Evolutionary conservation across 2,329 filamentous ascomycete species (phyloP), one percentile per base, ranked within the genome.

Genomic region (Paraphaeosphaeria minitans): DNA sequence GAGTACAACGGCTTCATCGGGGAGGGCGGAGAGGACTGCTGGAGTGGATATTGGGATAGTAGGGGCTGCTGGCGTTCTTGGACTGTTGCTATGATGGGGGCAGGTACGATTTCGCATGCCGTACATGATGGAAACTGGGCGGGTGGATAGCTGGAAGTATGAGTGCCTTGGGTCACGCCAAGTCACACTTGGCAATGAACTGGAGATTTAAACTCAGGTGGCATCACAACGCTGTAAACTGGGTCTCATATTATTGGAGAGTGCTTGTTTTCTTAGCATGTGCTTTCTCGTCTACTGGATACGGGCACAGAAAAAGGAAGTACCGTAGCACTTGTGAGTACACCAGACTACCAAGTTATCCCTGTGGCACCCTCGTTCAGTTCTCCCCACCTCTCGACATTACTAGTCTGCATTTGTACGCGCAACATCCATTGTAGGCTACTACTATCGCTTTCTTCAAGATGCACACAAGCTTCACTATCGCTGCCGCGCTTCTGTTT

Each of bases 51-150:
- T 59, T 19, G 58, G 56, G 2, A 53, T 46, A 8, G 58, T 39
- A 8, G 57, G 63, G 45, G 33, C 62, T 19, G 47, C 29, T 9
- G 61, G 60, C 2, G 51, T 60, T 39, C 31, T 65, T 46, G 52
- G 50, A 31, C 10, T 63, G 19, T 48, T 65, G 9, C 3, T 58
- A 2, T 64, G 43, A 62, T 47, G 8, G 13, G 8, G 37, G 42
- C 4, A 9, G 29, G 37, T 48, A 24, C n/a, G 19, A 27, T n/a
- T n/a, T n/a, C n/a, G n/a, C 24, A 42, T 42, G 13, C 16, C 13
- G 3, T 37, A 37, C 13, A 12, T 37, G 13, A 16, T 37, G 9
- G 13, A 12, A 31, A 8, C 9, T 31, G 5, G 29, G 9, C 2
- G 29, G 29, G 29, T 31, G 29, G 4, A 6, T 8, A 12, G 2